Conservation (phyloP, 2,329 filamentous ascomycete genomes). For the Ophiostoma sp. region DNA sequence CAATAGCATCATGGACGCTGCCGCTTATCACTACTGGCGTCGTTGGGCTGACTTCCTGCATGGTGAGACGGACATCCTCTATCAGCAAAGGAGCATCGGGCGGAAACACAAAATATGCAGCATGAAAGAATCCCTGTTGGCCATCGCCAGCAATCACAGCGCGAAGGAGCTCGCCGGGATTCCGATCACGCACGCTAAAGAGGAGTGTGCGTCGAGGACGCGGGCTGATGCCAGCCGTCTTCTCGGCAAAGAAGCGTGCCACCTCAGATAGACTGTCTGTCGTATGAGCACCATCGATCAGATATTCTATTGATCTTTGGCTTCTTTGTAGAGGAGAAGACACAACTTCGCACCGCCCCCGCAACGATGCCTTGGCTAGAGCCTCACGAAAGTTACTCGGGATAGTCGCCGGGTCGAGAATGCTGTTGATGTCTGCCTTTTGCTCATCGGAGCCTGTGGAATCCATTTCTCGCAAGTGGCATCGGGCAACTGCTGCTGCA, state of each 20-base stretch:
- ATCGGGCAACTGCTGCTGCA: slow-evolving; percentile 31
- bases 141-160: slow-evolving; percentile 39
- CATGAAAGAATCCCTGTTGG: slow-evolving; percentile 34
- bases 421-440: slow-evolving; percentile 35
- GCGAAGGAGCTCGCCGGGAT: slow-evolving; percentile 50
- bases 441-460: slow-evolving; percentile 15
- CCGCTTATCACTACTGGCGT: slow-evolving; percentile 38
- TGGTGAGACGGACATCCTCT: not conserved
- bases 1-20: slow-evolving; percentile 52
- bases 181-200: slow-evolving; percentile 77
- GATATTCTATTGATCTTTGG: slow-evolving; percentile 68
- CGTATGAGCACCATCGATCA: slow-evolving; percentile 90
- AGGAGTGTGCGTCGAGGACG: slow-evolving; percentile 52
- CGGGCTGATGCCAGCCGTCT: slow-evolving; percentile 25
- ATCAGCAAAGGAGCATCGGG: slow-evolving; percentile 10
- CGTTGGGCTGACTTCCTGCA: slow-evolving; percentile 15
- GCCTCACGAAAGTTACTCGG: slow-evolving; percentile 45
- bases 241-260: slow-evolving; percentile 65
- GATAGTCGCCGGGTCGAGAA: slow-evolving; percentile 40
- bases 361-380: slow-evolving; percentile 67
- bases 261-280: slow-evolving; percentile 80
- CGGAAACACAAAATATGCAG: slow-evolving; percentile 25
- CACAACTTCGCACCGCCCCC: slow-evolving; percentile 71
- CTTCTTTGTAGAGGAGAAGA: slow-evolving; percentile 39
- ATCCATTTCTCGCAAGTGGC: slow-evolving; percentile 25